These are phyloP conservation scores for Aureobasidium sp. DNA, from an alignment of 2,329 filamentous ascomycete species.

Conservation along the genomic window DNA sequence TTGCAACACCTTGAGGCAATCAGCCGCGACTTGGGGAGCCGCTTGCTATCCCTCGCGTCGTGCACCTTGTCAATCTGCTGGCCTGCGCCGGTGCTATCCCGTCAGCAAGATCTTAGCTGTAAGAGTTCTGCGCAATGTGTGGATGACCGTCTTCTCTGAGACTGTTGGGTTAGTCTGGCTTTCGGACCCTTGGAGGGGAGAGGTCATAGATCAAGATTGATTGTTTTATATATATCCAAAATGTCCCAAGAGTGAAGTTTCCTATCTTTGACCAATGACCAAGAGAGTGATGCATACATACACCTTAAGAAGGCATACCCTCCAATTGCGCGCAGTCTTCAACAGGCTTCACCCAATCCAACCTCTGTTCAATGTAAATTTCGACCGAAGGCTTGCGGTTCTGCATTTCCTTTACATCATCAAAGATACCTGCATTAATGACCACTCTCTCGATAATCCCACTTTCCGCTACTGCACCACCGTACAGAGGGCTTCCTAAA, in stretches of 20 bases:
- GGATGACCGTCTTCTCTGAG: not conserved
- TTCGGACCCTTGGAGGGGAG: not conserved
- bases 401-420: slow-evolving; percentile 32
- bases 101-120: not conserved
- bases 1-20: not conserved
- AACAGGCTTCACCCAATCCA: slow-evolving; percentile 33
- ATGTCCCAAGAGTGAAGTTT: not conserved
- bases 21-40: not conserved
- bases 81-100: too few species aligned
- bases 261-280: not conserved
- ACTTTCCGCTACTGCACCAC: slow-evolving; percentile 27
- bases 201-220: not conserved
- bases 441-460: slow-evolving; percentile 30
- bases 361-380: slow-evolving; percentile 31
- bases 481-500: slow-evolving; percentile 22
- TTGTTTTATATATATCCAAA: not conserved
- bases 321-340: slow-evolving; percentile 34
- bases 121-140: not conserved
- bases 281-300: not conserved
- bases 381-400: slow-evolving; percentile 34
- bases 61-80: not conserved
- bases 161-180: not conserved
- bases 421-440: slow-evolving; percentile 35
- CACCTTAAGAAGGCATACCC: slow-evolving; percentile 27
- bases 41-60: not conserved